Percentiles rank a stretch among this genome's conserved stretches.
Conservation (phyloP, 2,329 filamentous ascomycete species). For the Didymella glomerata region DNA sequence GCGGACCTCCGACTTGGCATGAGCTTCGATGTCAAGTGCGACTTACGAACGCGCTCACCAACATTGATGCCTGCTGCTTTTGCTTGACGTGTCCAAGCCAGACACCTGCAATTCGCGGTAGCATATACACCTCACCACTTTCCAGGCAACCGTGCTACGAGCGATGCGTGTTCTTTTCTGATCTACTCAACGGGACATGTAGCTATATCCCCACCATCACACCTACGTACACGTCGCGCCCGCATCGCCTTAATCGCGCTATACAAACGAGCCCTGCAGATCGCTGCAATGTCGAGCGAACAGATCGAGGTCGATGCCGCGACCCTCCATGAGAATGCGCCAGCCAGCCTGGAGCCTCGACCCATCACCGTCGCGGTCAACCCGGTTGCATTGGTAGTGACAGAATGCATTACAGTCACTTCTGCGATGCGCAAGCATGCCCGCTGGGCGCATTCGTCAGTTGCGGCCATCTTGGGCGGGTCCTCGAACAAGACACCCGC, state of each 20-base stretch:
- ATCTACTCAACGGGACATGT: constrained; percentile 37
- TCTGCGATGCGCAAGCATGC: constrained; percentile 98
- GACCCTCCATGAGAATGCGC: constrained; percentile 37
- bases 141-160: constrained; percentile 27
- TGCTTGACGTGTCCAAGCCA: constrained; percentile 23
- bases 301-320: constrained; percentile 34
- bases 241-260: constrained; percentile 27
- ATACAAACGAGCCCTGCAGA: constrained; percentile 11
- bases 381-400: constrained; percentile 91
- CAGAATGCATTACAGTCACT: constrained; percentile 98
- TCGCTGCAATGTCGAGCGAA: constrained; percentile 41
- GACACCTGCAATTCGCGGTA: constrained; percentile 17
- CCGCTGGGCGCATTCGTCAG: constrained; percentile 93
- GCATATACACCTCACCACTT: not conserved
- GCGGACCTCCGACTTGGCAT: constrained; percentile 26
- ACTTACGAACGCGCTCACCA: not conserved
- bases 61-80: constrained; percentile 31
- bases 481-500: constrained; percentile 58
- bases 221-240: constrained; percentile 32
- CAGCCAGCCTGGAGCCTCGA: constrained; percentile 34
- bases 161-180: constrained; percentile 40
- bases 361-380: constrained; percentile 81
- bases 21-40: constrained; percentile 17
- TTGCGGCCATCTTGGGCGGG: constrained; percentile 92
- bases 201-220: constrained; percentile 36